These are phyloP conservation scores for Exophiala spinifera DNA, from an alignment of 2,329 filamentous ascomycete genomes.

Conservation along the genomic window DNA sequence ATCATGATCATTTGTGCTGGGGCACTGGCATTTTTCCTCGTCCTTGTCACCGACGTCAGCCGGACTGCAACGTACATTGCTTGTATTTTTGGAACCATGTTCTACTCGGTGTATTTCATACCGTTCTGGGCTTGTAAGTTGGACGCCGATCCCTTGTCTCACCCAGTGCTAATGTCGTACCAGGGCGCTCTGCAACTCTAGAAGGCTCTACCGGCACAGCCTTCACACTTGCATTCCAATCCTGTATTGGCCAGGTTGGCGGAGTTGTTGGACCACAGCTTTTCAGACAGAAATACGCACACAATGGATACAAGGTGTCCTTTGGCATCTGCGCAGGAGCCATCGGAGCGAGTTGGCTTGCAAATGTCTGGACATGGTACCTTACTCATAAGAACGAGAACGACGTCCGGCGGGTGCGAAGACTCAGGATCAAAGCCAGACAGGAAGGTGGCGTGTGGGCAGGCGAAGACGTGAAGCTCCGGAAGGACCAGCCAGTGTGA, in stretches of 20 bases:
- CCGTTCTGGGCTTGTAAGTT: constrained; percentile 40
- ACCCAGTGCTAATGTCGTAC: too few species aligned
- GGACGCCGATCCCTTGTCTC: too few species aligned
- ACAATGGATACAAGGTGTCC: constrained; percentile 43
- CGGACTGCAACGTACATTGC: constrained; percentile 45
- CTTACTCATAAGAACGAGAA: constrained; percentile 42
- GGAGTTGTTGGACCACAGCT: constrained; percentile 49
- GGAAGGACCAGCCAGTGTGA: too few species aligned
- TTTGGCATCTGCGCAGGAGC: constrained; percentile 42
- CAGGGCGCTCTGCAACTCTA: constrained; percentile 51
- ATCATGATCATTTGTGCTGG: constrained; percentile 42
- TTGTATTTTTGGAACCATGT: constrained; percentile 45
- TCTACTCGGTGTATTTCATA: constrained; percentile 46
- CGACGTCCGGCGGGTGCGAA: constrained; percentile 36
- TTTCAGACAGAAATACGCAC: constrained; percentile 46
- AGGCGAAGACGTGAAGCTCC: constrained; percentile 31
- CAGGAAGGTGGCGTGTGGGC: constrained; percentile 31
- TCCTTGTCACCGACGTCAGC: constrained; percentile 41
- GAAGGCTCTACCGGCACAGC: constrained; percentile 48
- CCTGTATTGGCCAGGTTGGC: constrained; percentile 51
- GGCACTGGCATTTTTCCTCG: constrained; percentile 45
- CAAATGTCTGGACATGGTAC: constrained; percentile 43
- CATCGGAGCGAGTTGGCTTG: constrained; percentile 37
- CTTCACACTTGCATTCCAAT: constrained; percentile 51
- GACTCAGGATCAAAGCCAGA: constrained; percentile 32